Base-by-base conservation (phyloP, 345 rosid genomes). In the Eucalyptus curtisii region DNA sequence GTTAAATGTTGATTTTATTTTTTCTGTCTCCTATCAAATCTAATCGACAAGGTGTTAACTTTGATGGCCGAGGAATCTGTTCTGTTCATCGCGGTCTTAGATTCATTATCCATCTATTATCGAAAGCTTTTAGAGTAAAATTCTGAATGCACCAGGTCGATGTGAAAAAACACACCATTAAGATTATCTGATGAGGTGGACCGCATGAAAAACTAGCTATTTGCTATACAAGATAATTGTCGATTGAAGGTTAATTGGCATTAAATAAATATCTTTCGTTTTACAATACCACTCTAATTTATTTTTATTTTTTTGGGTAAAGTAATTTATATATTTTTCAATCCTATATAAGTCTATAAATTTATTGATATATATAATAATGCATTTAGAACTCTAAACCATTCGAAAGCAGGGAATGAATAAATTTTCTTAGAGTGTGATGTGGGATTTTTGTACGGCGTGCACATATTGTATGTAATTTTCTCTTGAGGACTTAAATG, bases 131-230 rank as follows among this genome's bases (percentile, higher is more conserved):
- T 1, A 1, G 20, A 64, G 1, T 0, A 30, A 64, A 64, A n/a
- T 30, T 0, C 0, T 13, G 0, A n/a, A 64, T 14, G 5, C 7
- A 30, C 5, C 1, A 1, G 0, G 5, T 27, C 3, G 3, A n/a
- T n/a, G 2, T 7, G 10, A 64, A n/a, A 14, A 64, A 31, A 0
- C 10, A 64, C 0, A 1, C 19, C 5, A 16, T 64, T 64, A 5
- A 64, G 1, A n/a, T 64, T 64, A 1, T 64, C 1, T 5, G 0
- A 10, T 22, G 0, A 37, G 82, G 1, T 10, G 4, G 27, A 76
- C 25, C 0, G 1, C 47, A 0, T 7, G 0, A 76, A 76, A 33
- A 68, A 61, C 24, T 31, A 68, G 13, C 31, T 27, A 27, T 31
- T 4, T 33, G 3, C 2, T 68, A 2, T 16, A 8, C 42, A 8